Conservation (phyloP, 1,284 basidiomycete genomes). For the Cystobasidiaceae sp. region DNA sequence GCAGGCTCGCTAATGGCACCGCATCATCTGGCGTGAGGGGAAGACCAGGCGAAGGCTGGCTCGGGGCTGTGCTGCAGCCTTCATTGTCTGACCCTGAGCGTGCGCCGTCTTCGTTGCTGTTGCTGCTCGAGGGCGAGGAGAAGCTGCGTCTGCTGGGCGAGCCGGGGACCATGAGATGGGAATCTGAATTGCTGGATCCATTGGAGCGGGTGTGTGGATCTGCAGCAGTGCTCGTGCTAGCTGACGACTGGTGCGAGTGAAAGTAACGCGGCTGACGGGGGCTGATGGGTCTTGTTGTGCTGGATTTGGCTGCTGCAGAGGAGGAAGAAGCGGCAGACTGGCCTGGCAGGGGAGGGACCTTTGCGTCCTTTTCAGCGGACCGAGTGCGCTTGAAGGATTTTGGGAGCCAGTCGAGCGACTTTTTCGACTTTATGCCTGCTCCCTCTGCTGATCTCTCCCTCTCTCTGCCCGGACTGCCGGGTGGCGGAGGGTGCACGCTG, state of each 20-base stretch:
- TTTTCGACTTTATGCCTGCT: conserved; percentile 17
- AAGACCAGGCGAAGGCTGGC: background rate
- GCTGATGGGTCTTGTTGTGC: background rate
- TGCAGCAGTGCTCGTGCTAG: no score
- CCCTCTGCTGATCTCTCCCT: background rate
- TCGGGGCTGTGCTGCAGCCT: background rate
- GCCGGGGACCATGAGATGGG: conserved; percentile 3
- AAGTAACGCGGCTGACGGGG: no score
- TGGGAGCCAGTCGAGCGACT: conserved; percentile 24
- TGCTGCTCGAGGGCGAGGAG: conserved; percentile 2
- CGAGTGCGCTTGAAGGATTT: conserved; percentile 28
- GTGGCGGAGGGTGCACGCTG: no score
- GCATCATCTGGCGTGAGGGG: conserved; percentile 2
- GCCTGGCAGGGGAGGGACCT: background rate
- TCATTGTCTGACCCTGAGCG: no score
- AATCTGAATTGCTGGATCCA: conserved; percentile 3
- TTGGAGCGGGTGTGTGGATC: conserved; percentile 9
- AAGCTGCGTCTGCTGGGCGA: conserved; percentile 1
- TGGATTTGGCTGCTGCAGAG: background rate
- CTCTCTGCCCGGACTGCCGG: no score
- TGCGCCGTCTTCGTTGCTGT: background rate
- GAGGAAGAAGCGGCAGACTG: conserved; percentile 1
- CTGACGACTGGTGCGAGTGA: no score
- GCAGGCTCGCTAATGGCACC: background rate
- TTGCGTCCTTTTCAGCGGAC: background rate